These are phyloP conservation scores for Vitis hybrid DNA, from an alignment of 177 flowering plant species.

Conservation along the genomic window DNA sequence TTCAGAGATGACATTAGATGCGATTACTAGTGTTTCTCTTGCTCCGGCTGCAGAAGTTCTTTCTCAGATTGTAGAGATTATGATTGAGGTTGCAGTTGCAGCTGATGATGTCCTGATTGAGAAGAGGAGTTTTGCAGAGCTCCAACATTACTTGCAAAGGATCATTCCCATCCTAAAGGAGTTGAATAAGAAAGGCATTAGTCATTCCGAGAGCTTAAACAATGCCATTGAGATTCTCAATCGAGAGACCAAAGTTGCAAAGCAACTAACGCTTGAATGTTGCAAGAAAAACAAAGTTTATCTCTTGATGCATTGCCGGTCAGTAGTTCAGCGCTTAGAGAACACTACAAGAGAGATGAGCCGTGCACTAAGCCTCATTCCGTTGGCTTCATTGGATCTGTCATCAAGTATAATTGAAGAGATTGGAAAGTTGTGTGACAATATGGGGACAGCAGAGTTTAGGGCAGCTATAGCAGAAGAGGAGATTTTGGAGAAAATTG, in stretches of 20 bases:
- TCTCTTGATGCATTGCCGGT: slow-evolving; percentile 55
- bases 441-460: slow-evolving; percentile 55
- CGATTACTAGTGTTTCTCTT: slow-evolving; percentile 17
- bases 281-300: slow-evolving; percentile 55
- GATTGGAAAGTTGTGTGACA: slow-evolving; percentile 35
- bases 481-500: slow-evolving; percentile 60
- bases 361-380: slow-evolving; percentile 53
- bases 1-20: slow-evolving; percentile 22
- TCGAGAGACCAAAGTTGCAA: slow-evolving; percentile 43
- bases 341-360: slow-evolving; percentile 47
- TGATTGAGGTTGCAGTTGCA: slow-evolving; percentile 20
- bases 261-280: slow-evolving; percentile 48
- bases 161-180: slow-evolving; percentile 51
- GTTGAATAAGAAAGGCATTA: slow-evolving; percentile 29
- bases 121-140: slow-evolving; percentile 48
- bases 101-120: slow-evolving; percentile 50
- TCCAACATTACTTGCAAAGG: slow-evolving; percentile 47
- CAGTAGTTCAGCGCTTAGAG: slow-evolving; percentile 42
- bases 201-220: slow-evolving; percentile 36
- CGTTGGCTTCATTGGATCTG: slow-evolving; percentile 50
- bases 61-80: slow-evolving; percentile 37
- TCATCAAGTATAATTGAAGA: slow-evolving; percentile 45
- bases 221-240: slow-evolving; percentile 41
- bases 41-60: slow-evolving; percentile 42
- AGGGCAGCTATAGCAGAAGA: slow-evolving; percentile 57